phyloP scores from a whole-genome alignment of 1,284 basidiomycete species.

The Inonotus hispidus region DNA sequence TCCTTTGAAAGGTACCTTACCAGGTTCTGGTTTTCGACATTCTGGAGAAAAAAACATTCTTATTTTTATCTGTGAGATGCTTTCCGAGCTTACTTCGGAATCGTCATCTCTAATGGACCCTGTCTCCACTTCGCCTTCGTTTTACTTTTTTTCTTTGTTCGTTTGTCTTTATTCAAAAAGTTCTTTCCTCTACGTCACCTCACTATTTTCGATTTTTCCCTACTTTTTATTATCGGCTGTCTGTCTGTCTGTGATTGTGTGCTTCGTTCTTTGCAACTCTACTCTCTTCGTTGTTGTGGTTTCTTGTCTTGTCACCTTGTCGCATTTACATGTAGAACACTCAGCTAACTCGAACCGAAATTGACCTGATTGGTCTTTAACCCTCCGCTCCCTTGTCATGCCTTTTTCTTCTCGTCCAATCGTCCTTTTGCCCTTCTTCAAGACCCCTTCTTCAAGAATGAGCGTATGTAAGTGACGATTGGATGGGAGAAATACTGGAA shows the following conservation, averaged over 20 bases:
- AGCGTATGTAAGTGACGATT: too few species aligned
- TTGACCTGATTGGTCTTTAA: not conserved
- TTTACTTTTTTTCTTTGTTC: not conserved
- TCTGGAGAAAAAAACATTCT: not conserved
- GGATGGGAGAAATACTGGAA: not conserved
- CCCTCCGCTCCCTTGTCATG: not conserved
- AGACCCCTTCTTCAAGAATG: not conserved
- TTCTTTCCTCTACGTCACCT: not conserved
- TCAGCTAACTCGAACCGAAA: not conserved
- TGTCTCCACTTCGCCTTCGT: not conserved
- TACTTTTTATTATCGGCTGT: too few species aligned
- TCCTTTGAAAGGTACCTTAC: conserved; percentile 9
- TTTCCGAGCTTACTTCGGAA: not conserved
- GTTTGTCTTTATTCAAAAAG: not conserved
- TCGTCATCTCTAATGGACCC: not conserved
- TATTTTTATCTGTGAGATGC: not conserved
- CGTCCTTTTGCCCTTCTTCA: not conserved
- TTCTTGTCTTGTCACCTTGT: not conserved
- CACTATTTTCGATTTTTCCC: not conserved
- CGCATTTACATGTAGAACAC: not conserved
- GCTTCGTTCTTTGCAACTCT: not conserved
- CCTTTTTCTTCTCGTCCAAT: not conserved
- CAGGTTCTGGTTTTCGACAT: not conserved
- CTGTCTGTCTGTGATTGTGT: too few species aligned
- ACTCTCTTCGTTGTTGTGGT: not conserved